Conservation (phyloP, 2,329 filamentous ascomycete genomes). For the Fusarium palustre region DNA sequence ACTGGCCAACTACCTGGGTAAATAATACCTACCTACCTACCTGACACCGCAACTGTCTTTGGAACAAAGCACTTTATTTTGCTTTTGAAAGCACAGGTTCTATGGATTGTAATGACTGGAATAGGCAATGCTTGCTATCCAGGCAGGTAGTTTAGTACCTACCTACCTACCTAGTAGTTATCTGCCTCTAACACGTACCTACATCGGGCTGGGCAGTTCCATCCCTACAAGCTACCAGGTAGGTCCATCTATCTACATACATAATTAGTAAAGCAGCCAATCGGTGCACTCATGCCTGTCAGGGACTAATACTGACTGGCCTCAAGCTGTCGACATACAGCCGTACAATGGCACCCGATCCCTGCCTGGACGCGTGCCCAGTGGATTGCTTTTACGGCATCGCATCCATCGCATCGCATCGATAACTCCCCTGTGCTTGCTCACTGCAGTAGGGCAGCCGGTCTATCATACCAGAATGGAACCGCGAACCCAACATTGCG, state of each 20-base stretch:
- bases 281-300: constrained; percentile 16
- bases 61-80: neutral
- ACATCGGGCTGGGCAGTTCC: neutral
- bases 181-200: too few species aligned
- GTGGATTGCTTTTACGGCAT: constrained; percentile 12
- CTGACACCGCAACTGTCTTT: neutral
- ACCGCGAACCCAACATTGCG: constrained; percentile 18
- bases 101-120: neutral
- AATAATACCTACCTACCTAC: neutral
- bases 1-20: too few species aligned
- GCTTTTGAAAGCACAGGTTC: neutral
- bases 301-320: neutral
- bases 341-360: constrained; percentile 6
- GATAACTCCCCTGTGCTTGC: neutral
- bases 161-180: neutral
- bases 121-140: constrained; percentile 15
- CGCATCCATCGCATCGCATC: constrained; percentile 9
- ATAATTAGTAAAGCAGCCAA: constrained; percentile 16
- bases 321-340: neutral
- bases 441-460: neutral
- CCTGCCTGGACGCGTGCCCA: constrained; percentile 13
- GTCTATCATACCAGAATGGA: neutral
- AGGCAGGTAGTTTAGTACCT: neutral
- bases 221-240: neutral
- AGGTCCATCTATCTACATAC: neutral